Conservation (phyloP, 2,329 filamentous ascomycete genomes). For the Diaporthe australafricana region DNA sequence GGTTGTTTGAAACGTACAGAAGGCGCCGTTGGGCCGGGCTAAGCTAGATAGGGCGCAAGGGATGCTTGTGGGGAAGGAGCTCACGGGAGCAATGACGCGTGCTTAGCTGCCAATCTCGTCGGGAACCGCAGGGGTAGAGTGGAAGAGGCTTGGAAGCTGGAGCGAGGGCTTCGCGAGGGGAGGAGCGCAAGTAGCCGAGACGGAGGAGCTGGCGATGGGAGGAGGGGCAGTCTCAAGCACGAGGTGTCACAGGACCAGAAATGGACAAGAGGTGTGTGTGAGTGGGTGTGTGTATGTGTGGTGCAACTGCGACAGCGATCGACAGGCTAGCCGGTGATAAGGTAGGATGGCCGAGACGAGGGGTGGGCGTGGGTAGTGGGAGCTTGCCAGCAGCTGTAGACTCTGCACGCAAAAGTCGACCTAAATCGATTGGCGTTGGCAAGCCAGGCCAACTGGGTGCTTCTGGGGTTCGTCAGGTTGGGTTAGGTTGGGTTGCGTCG, state of each 20-base stretch:
- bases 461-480: constrained; percentile 15
- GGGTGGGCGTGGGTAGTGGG: constrained; percentile 15
- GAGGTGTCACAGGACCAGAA: constrained; percentile 32
- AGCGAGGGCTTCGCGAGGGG: neutral
- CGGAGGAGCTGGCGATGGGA: constrained; percentile 6
- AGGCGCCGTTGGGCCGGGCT: constrained; percentile 29
- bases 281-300: constrained; percentile 10
- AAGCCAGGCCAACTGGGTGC: constrained; percentile 10
- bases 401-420: constrained; percentile 12
- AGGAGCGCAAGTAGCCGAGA: constrained; percentile 17
- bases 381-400: constrained; percentile 21
- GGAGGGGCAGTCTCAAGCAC: constrained; percentile 32
- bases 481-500: constrained; percentile 18
- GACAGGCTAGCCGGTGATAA: constrained; percentile 25
- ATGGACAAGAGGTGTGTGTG: constrained; percentile 13
- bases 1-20: constrained; percentile 36
- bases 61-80: constrained; percentile 21
- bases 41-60: constrained; percentile 19
- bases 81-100: constrained; percentile 22
- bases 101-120: constrained; percentile 1
- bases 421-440: constrained; percentile 20
- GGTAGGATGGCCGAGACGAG: constrained; percentile 30
- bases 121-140: neutral
- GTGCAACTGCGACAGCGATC: constrained; percentile 19
- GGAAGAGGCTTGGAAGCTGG: neutral